phyloP scores from a whole-genome alignment of 2,329 filamentous ascomycete species.

The Shiraia sp. region DNA sequence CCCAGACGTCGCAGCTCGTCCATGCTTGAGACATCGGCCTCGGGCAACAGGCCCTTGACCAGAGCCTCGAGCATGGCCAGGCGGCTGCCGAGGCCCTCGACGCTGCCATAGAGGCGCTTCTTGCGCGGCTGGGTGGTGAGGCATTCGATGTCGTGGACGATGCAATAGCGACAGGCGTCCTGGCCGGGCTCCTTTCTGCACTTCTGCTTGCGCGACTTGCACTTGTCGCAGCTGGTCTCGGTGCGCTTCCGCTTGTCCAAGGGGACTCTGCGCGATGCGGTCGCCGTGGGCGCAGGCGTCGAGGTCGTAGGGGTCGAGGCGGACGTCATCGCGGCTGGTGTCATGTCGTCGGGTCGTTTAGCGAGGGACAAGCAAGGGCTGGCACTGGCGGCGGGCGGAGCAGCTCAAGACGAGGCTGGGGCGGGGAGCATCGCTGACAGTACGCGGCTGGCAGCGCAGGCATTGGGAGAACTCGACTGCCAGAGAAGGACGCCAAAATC shows the following conservation, averaged over 20 bases:
- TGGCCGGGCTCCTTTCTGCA: slow-evolving; percentile 47
- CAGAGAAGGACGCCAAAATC: no score
- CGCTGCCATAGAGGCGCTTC: slow-evolving; percentile 50
- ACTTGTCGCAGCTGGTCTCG: slow-evolving; percentile 52
- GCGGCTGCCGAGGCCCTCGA: slow-evolving; percentile 48
- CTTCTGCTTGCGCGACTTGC: slow-evolving; percentile 54
- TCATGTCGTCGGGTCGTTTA: no score
- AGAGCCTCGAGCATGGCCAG: slow-evolving; percentile 50
- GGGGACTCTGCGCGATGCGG: slow-evolving; percentile 43
- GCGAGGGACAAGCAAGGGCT: no score
- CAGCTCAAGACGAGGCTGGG: no score
- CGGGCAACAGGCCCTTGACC: slow-evolving; percentile 50
- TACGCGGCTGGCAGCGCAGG: no score
- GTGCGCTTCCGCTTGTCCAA: slow-evolving; percentile 51
- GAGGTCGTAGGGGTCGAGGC: slow-evolving; percentile 9
- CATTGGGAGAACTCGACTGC: no score
- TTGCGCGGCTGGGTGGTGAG: slow-evolving; percentile 51
- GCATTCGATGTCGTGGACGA: slow-evolving; percentile 47
- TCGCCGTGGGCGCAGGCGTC: slow-evolving; percentile 10
- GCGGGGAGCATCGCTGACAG: no score
- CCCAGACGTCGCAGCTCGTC: slow-evolving; percentile 48
- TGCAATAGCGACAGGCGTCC: slow-evolving; percentile 49
- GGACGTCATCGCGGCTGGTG: slow-evolving; percentile 5
- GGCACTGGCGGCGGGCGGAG: no score
- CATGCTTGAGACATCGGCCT: slow-evolving; percentile 48